Evolutionary conservation across 1,284 basidiomycete species (phyloP), one percentile per base, ranked within the genome.

Genomic region (Butyriboletus appendiculatus): DNA sequence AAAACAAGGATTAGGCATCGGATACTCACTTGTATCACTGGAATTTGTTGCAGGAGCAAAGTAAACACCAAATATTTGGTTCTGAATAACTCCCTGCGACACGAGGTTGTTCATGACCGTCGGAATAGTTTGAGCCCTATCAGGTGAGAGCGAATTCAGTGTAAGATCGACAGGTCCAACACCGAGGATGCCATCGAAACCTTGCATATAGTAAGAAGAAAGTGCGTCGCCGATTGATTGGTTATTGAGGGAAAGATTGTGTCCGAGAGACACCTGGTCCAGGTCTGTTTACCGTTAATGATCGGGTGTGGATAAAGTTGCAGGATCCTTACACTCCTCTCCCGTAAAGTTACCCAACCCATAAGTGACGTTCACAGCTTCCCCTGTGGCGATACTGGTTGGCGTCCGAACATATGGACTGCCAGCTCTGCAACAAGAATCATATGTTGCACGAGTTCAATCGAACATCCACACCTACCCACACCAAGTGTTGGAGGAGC

Each of bases 401-500:
- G 45, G 50, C 11, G 68, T 70, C 22, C 39, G 50, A 38, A 52
- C 49, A 37, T 63, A 72, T n/a, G 45, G 32, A 10, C 0, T 57
- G 15, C 56, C 57, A 35, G 49, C 53, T 6, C 67, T 67, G 32
- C 20, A 43, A 48, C 38, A 6, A 46, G 4, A 33, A 41, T 48
- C 4, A 3, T 38, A 42, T n/a, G 7, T 5, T 9, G 18, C 30
- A 24, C 11, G 7, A 20, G 10, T 16, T 18, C 26, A 20, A 35
- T 16, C 20, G 2, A 57, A 11, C 26, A 24, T 16, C 5, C 12
- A 20, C 4, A 52, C 65, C 54, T 32, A 66, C 69, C 67, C 71
- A 35, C 66, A 63, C 50, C 62, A 70, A 2, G 62, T 71, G 44
- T 70, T 73, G 41, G 67, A 66, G 16, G 67, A 72, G 2, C 69